phyloP scores from a whole-genome alignment of 2,329 filamentous ascomycete species.

The Pseudocercospora musae region DNA sequence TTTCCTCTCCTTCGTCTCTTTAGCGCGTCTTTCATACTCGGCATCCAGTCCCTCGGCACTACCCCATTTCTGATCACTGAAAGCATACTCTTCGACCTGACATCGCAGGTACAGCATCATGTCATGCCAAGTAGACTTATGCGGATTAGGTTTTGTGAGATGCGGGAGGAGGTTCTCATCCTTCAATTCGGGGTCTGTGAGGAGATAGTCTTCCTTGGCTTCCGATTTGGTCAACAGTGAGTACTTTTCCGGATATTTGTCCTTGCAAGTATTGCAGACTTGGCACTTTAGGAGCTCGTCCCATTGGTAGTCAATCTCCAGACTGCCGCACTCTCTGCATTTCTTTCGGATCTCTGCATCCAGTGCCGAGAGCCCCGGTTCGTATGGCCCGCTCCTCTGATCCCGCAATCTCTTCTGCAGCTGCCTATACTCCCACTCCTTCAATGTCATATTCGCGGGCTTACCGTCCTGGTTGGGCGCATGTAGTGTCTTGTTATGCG shows the following conservation, averaged over 20 bases:
- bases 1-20: conserved; percentile 78
- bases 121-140: conserved; percentile 94
- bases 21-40: conserved; percentile 77
- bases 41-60: conserved; percentile 78
- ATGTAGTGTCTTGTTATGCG: conserved; percentile 75
- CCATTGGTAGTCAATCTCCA: conserved; percentile 96
- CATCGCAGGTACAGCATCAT: conserved; percentile 97
- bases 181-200: conserved; percentile 92
- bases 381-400: conserved; percentile 76
- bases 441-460: conserved; percentile 82
- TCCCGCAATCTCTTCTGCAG: conserved; percentile 68
- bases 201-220: conserved; percentile 87
- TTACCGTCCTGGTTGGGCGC: conserved; percentile 54
- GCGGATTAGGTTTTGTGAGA: conserved; percentile 85
- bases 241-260: conserved; percentile 87
- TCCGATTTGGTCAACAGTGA: conserved; percentile 95
- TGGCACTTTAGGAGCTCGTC: conserved; percentile 74
- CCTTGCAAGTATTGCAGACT: conserved; percentile 83
- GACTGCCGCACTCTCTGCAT: conserved; percentile 75
- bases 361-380: conserved; percentile 79
- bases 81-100: conserved; percentile 92
- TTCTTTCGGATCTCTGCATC: conserved; percentile 58
- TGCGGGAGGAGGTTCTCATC: conserved; percentile 84
- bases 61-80: conserved; percentile 82
- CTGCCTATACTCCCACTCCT: conserved; percentile 86